A percentile compares a stretch with the other conserved stretches of the same genome.
Evolutionary conservation across 2,329 filamentous ascomycete genomes (phyloP).

Genomic region (Fusarium metavorans): DNA sequence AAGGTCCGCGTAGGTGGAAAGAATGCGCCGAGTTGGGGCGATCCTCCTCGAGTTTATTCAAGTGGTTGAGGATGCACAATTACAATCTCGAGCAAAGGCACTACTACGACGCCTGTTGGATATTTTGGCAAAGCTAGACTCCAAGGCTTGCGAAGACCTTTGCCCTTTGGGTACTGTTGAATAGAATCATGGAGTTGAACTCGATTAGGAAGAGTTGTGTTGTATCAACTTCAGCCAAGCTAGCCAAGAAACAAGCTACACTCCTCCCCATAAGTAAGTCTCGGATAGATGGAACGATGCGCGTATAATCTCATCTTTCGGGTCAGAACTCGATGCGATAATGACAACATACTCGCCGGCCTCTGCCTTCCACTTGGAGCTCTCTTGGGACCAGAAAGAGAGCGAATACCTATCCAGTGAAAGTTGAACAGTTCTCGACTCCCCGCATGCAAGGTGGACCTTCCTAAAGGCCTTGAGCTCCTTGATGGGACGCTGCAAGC

Average conservation of each 20-base stretch:
- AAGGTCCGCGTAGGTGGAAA: background rate
- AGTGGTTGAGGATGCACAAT: background rate
- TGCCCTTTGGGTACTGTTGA: background rate
- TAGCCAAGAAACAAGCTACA: no score
- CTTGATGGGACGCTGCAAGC: background rate
- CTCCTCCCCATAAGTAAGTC: background rate
- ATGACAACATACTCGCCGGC: background rate
- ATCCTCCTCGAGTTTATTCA: background rate
- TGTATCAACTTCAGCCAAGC: no score
- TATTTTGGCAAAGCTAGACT: background rate
- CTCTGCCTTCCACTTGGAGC: background rate
- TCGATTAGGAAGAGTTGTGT: no score
- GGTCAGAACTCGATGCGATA: background rate
- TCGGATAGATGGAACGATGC: background rate
- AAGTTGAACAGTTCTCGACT: background rate
- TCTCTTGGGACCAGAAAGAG: background rate
- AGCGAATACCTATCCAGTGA: background rate
- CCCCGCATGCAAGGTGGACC: background rate
- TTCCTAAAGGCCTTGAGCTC: background rate
- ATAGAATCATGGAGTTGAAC: background rate
- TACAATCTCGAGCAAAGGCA: background rate
- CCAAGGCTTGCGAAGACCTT: background rate
- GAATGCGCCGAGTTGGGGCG: background rate
- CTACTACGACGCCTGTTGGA: background rate
- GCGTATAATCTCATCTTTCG: background rate